Evolutionary conservation across 805 yeast genomes (phyloP), one percentile per base, ranked within the genome.

Genomic region (Isabelozyma pseudorhagii): DNA sequence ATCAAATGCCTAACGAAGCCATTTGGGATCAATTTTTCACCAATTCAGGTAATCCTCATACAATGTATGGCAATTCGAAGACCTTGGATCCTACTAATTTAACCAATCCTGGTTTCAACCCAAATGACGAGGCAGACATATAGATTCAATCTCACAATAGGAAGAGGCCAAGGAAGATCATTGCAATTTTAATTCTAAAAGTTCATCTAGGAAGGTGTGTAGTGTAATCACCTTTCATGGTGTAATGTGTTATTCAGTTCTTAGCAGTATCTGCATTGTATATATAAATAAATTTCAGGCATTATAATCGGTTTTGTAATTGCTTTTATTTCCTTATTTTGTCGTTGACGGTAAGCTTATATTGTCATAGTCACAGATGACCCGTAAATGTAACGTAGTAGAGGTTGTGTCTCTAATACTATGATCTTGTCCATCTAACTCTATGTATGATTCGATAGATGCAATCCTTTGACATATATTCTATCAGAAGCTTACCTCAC

Each of bases 11-110:
- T 4, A 77, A 81, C 2, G 89, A 84, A 48, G 72, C 83, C 25
- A 83, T 85, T 34, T 84, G 89, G 87, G 89, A 83, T 46, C 87
- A 82, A 55, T 80, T 81, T 55, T 82, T 83, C 59, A 67, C 78
- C 5, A 50, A 53, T 25, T 21, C 25, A 21, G 25, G 25, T 21
- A 21, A 21, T 21, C 1, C 25, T 21, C 25, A 21, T 21, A 4
- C 6, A 21, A 21, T 21, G 25, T 21, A 21, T 21, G 25, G 4
- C 14, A 34, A 34, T 34, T 34, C 14, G 40, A 38, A 9, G 21
- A 38, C 40, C 21, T 8, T 38, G 14, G 40, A 38, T n/a, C 40
- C 40, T 11, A 38, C 21, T 7, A 38, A 38, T n/a, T 38, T 38
- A 14, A 8, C 14, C 36, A 9, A 31, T 13, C 1, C 36, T 31